Base-by-base conservation (phyloP, 495 filamentous ascomycete species). In the Pseudomonodictys pantanalensis region DNA sequence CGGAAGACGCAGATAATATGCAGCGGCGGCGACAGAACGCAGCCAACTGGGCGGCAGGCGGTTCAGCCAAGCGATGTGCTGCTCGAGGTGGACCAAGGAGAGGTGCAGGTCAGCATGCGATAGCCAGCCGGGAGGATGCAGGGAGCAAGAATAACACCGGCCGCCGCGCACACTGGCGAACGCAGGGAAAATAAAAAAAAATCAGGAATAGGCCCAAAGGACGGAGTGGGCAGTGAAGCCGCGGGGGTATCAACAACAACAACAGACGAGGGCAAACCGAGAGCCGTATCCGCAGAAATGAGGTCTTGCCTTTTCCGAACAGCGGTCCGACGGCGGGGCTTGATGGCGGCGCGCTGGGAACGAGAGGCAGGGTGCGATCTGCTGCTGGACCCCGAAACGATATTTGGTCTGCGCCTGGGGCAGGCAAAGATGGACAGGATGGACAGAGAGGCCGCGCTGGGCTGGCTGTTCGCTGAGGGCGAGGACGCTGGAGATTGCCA, bases 21-120 rank as follows among this genome's bases (percentile, higher is more conserved):
- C 59, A 62, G 58, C 52, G 26, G 59, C 59, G 46, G 59, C 44
- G 59, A 52, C 56, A 52, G 59, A 50, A 35, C 35, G 25, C 18
- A 12, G 52, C 52, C 58, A 23, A 57, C 30, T 47, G 58, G 58
- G 46, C 38, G 12, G 38, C 12, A 41, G 38, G 3, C 3, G 5
- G 38, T 3, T 5, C 12, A 39, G 20, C 59, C 59, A 56, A 57
- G 59, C 52, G 52, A 62, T 15, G 46, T 12, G 1, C 43, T 30
- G n/a, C n/a, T 48, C 41, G 42, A 33, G 50, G 52, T 49, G 50
- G 42, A 24, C 50, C 50, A 56, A 56, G 18, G 42, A 62, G 58
- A 62, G 42, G 58, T 54, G 50, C 58, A 62, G 52, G 50, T 12
- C 8, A 44, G 42, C 41, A 46, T 52, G 58, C 58, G 50, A 62